Evolutionary conservation across 768 basidiomycete genomes (phyloP), one percentile per base, ranked within the genome.

Genomic region (Sporobolomyces pararoseus): DNA sequence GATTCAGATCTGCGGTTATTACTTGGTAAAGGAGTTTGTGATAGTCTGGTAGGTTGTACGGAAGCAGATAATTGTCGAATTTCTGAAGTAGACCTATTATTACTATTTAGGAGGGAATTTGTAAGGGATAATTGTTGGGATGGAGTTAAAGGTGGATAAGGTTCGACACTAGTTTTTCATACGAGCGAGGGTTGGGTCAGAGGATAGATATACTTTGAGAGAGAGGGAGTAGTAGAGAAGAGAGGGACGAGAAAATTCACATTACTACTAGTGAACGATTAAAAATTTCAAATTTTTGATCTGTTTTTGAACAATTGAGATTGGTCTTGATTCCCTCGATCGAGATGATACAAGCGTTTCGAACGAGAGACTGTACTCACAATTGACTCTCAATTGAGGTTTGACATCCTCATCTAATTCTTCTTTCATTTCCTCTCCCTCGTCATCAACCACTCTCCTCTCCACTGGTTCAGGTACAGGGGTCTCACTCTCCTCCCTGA

Each of bases 141-240:
- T 34, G 42, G 6, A 34, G 61, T 4, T 25, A 73, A 51, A 1
- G 67, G 50, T 2, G 72, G 72, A 39, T 69, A 73, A 13, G 72
- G 72, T 46, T 73, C 72, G 65, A 73, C 65, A 32, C 72, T 73
- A 66, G n/a, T n/a, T n/a, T n/a, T n/a, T n/a, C n/a, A n/a, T n/a
- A n/a, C n/a, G n/a, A n/a, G n/a, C n/a, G n/a, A n/a, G n/a, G n/a
- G n/a, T n/a, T n/a, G n/a, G n/a, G n/a, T n/a, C n/a, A n/a, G n/a
- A n/a, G n/a, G n/a, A n/a, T 17, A 25, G 4, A 7, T 25, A 23
- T 2, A 59, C 25, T 14, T n/a, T n/a, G 46, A 29, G 10, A 9
- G 55, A 25, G 23, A 32, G 47, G 6, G 61, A 50, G 27, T 10
- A n/a, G 53, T 5, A 21, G 54, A 50, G 58, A n/a, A 31, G 37